A percentile compares a stretch with the other conserved stretches of the same genome.
These are phyloP conservation scores for Melanopsichium pennsylvanicum DNA, from an alignment of 1,284 basidiomycete genomes.

Conservation along the genomic window DNA sequence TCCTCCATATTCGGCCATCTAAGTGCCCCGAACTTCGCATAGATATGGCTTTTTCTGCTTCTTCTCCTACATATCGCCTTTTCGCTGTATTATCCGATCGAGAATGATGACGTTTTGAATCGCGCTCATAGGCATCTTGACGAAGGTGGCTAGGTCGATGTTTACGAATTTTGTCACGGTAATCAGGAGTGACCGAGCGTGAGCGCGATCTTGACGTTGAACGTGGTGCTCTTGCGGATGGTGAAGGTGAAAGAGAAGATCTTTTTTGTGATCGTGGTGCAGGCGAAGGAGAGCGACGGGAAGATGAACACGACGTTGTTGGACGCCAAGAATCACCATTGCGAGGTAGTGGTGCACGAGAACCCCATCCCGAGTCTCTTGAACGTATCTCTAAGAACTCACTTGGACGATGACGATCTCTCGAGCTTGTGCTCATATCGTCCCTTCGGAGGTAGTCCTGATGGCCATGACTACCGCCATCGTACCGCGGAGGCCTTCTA, in stretches of 20 bases:
- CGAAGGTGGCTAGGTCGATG: too few relatives aligned
- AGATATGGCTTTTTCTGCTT: too few relatives aligned
- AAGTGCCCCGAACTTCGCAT: too few relatives aligned
- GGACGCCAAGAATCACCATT: conserved; percentile 3
- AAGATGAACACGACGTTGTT: background rate
- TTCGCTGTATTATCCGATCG: background rate
- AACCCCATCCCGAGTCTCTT: conserved; percentile 62
- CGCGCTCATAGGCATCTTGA: background rate
- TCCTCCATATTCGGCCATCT: too few relatives aligned
- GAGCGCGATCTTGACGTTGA: conserved; percentile 8
- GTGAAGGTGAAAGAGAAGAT: conserved; percentile 3
- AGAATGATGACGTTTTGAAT: too few relatives aligned
- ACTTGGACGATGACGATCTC: too few relatives aligned
- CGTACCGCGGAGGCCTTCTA: conserved; percentile 15
- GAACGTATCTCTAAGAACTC: too few relatives aligned
- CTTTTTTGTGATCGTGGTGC: conserved; percentile 3
- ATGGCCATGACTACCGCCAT: background rate
- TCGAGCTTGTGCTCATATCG: background rate
- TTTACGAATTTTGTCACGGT: conserved; percentile 15
- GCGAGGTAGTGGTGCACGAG: conserved; percentile 1
- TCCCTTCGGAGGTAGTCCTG: conserved; percentile 9
- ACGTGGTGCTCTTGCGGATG: conserved; percentile 1
- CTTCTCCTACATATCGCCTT: too few relatives aligned
- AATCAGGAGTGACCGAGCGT: conserved; percentile 40
- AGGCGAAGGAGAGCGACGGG: conserved; percentile 8